Evolutionary conservation across 345 rosid genomes (phyloP), one percentile per base, ranked within the genome.

Genomic region (Camelina laxa): DNA sequence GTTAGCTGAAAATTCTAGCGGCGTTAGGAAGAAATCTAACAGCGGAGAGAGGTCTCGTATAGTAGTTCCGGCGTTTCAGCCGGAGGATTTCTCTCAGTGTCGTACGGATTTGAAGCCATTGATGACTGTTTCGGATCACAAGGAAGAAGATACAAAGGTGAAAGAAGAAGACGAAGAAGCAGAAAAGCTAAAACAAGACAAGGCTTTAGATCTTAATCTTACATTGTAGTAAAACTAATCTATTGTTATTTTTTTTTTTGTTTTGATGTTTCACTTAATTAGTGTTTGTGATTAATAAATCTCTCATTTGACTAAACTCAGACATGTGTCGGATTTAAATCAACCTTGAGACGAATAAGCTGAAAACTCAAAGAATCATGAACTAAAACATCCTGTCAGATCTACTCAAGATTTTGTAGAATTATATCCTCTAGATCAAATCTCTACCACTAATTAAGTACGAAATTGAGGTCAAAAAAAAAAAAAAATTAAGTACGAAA

Each of bases 191-290:
- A 49, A 35, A 22, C 33, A 70, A 65, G 72, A 77, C 0, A 65
- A 78, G 27, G 65, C n/a, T 78, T 72, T 78, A 14, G 77, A 78
- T 72, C 81, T 78, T 50, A 78, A 48, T 31, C 81, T 72, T 65
- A 45, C 80, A 69, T 56, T 76, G 66, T 76, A 70, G 16, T 38
- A 13, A 22, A 9, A 36, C 35, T 33, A 3, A 54, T 53, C 47
- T 7, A 13, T 10, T 45, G 12, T 42, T 0, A 6, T 2, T 0
- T 16, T 59, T 2, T 0, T 16, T 59, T 36, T 30, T 13, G 7
- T 67, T 36, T 30, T 14, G 5, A 35, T 20, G 31, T 42, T 75
- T 75, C 58, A 61, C 33, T 61, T 42, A n/a, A n/a, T n/a, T n/a
- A 33, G 30, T 69, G 60, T 38, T 69, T 62, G 50, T 16, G 48